phyloP scores from a whole-genome alignment of 345 rosid species.

The Camelina neglecta region DNA sequence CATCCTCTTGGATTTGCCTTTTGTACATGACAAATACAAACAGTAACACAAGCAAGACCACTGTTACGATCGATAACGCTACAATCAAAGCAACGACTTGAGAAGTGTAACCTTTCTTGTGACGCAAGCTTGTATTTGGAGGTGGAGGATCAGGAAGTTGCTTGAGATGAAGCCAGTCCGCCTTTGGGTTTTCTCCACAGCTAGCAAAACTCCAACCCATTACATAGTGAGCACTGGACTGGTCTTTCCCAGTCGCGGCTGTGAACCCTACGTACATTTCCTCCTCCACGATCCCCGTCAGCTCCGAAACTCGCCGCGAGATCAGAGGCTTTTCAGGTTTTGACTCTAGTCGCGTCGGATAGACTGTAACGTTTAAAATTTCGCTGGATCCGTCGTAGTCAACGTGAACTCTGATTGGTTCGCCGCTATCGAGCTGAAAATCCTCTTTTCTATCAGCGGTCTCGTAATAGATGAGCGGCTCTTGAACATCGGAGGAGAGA shows the following conservation, averaged over 20 bases:
- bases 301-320: background rate
- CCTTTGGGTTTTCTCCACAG: slow-evolving; percentile 44
- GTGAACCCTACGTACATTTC: slow-evolving; percentile 79
- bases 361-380: slow-evolving; percentile 50
- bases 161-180: slow-evolving; percentile 48
- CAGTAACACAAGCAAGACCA: slow-evolving; percentile 29
- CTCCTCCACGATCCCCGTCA: slow-evolving; percentile 33
- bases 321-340: slow-evolving; percentile 59
- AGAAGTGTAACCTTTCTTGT: slow-evolving; percentile 39
- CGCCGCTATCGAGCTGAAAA: slow-evolving; percentile 47
- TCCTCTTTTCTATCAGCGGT: slow-evolving; percentile 25
- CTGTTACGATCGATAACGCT: slow-evolving; percentile 34
- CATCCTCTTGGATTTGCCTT: slow-evolving; percentile 24
- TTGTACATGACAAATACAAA: slow-evolving; percentile 32
- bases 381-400: slow-evolving; percentile 58
- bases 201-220: slow-evolving; percentile 78
- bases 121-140: slow-evolving; percentile 16
- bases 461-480: slow-evolving; percentile 40
- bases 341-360: slow-evolving; percentile 33
- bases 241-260: slow-evolving; percentile 61
- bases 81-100: slow-evolving; percentile 34
- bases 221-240: slow-evolving; percentile 65
- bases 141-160: slow-evolving; percentile 51
- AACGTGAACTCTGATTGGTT: slow-evolving; percentile 59
- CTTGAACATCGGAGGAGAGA: slow-evolving; percentile 32